Percentiles rank a stretch among this genome's conserved stretches.
Evolutionary conservation across 139 green algal genomes (phyloP).

Genomic region (Picochlorum sp.): DNA sequence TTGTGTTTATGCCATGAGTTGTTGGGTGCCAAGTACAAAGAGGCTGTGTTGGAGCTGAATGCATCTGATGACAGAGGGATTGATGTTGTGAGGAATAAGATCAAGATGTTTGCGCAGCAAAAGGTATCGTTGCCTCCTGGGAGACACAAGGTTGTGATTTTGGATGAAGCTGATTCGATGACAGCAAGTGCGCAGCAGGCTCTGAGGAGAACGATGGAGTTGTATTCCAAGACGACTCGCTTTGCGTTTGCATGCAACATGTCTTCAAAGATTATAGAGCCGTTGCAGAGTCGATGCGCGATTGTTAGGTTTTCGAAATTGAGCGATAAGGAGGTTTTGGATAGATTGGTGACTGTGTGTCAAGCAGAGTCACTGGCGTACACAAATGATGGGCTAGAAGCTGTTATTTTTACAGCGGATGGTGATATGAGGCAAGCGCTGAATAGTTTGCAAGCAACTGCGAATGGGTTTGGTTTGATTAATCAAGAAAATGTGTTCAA

Average conservation of each 20-base stretch:
- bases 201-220: constrained; percentile 97
- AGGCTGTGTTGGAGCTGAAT: constrained; percentile 96
- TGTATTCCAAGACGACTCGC: constrained; percentile 88
- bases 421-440: constrained; percentile 99
- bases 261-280: constrained; percentile 95
- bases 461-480: constrained; percentile 86
- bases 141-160: constrained; percentile 93
- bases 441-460: constrained; percentile 92
- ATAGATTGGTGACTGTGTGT: constrained; percentile 67
- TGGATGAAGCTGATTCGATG: constrained; percentile 98
- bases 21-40: constrained; percentile 74
- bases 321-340: constrained; percentile 76
- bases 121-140: constrained; percentile 90
- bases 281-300: constrained; percentile 96
- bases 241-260: constrained; percentile 97
- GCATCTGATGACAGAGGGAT: constrained; percentile 96
- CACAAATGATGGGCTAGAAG: constrained; percentile 79
- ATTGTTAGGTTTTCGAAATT: constrained; percentile 81
- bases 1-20: constrained; percentile 81
- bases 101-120: constrained; percentile 99
- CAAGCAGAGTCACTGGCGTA: constrained; percentile 47
- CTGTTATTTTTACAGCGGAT: constrained; percentile 96
- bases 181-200: constrained; percentile 92
- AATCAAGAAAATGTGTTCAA: constrained; percentile 87
- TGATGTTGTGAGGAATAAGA: constrained; percentile 97